A percentile compares a stretch with the other conserved stretches of the same genome.
These are phyloP conservation scores for Umbilicus rupestris DNA, from an alignment of 164 flowering plant species.

Conservation along the genomic window DNA sequence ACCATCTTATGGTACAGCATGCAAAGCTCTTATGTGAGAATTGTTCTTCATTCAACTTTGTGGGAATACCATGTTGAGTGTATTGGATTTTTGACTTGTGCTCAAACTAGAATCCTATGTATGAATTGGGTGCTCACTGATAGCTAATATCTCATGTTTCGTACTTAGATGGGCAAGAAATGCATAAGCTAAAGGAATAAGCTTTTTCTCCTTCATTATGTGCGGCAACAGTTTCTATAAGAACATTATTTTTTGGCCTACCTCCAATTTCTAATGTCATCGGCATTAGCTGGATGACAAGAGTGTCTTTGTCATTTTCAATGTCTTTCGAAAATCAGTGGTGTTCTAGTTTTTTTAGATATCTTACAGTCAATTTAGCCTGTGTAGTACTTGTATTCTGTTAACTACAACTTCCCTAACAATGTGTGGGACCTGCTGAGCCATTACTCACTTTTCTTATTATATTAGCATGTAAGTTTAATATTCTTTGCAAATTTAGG, in stretches of 20 bases:
- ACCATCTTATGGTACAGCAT: too few relatives aligned
- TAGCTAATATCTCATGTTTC: background rate
- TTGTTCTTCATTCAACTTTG: too few relatives aligned
- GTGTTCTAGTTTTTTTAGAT: background rate
- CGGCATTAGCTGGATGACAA: background rate
- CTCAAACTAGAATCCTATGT: background rate
- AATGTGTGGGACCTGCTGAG: background rate
- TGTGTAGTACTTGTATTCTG: background rate
- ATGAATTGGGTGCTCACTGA: background rate
- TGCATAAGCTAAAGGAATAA: background rate
- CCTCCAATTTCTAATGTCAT: background rate
- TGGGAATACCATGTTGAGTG: too few relatives aligned
- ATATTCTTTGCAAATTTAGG: too few relatives aligned
- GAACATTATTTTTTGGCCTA: background rate
- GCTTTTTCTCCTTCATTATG: background rate
- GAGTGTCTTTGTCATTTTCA: background rate
- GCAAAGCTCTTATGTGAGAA: too few relatives aligned
- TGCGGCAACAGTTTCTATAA: background rate
- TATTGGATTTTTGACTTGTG: background rate
- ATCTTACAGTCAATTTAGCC: background rate
- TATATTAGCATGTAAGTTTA: too few relatives aligned
- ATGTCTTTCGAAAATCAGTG: background rate
- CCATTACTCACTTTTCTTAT: too few relatives aligned
- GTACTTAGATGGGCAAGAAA: background rate
- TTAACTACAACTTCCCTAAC: background rate